Percentiles rank a stretch among this genome's conserved stretches.
phyloP scores from a whole-genome alignment of 1,284 basidiomycete species.

The Athelia sp. region DNA sequence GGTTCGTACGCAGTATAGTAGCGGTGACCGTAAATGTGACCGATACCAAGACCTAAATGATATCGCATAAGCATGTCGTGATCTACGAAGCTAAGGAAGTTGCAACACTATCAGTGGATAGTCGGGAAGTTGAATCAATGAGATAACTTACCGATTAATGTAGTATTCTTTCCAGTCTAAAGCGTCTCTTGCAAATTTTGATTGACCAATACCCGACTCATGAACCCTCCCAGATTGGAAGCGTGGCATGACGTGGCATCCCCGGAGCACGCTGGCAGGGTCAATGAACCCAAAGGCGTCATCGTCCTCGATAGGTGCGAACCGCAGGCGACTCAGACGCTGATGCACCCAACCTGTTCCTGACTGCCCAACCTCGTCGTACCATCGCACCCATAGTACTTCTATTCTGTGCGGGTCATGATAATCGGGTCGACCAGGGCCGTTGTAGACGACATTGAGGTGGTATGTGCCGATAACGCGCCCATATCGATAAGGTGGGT shows the following conservation, averaged over 20 bases:
- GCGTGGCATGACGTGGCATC: constrained; percentile 16
- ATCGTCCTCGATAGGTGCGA: constrained; percentile 10
- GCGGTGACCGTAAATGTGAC: constrained; percentile 13
- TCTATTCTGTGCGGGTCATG: constrained; percentile 1
- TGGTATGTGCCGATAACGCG: constrained; percentile 10
- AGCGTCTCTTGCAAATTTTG: constrained; percentile 5
- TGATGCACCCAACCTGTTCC: constrained; percentile 10
- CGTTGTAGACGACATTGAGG: neutral
- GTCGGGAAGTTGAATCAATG: neutral
- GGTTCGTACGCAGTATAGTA: neutral
- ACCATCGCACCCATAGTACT: constrained; percentile 16
- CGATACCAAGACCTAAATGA: constrained; percentile 19
- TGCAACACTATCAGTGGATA: neutral
- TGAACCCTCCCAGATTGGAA: constrained; percentile 11
- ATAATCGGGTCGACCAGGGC: neutral
- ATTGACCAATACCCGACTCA: constrained; percentile 23
- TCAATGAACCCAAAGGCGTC: constrained; percentile 26
- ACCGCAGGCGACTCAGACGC: constrained; percentile 14
- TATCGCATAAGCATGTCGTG: constrained; percentile 9
- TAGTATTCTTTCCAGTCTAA: neutral
- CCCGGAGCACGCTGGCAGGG: constrained; percentile 20
- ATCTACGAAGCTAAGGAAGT: constrained; percentile 6
- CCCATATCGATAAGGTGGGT: constrained; percentile 8
- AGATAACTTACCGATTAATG: neutral
- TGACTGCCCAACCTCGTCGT: constrained; percentile 4